Base-by-base conservation (phyloP, 257 asterid genomes). In the Ehretia macrophylla region DNA sequence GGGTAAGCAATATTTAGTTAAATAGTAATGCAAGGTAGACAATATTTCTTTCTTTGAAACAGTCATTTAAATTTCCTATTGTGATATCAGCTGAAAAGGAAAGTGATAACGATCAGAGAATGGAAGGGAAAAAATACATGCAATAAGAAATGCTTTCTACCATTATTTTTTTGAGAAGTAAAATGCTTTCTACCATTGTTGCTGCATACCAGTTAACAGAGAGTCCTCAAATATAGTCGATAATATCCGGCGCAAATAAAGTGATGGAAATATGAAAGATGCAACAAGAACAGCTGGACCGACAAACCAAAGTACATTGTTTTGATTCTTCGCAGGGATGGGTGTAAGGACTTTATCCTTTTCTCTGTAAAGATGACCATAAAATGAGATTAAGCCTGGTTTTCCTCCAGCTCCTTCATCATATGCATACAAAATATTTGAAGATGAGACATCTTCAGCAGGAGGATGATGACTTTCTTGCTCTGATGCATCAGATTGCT, bases 191-290 rank as follows among this genome's bases (percentile, higher is more conserved):
- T 18, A 55, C 61, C 54, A 55, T 18, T 61, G 64, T 42, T 37
- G 62, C 52, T 53, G 49, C 77, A 14, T 64, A 88, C 99, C 97
- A 17, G 99, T 86, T 74, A 93, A 63, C 63, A 93, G 73, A 72
- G 99, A 93, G 79, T 93, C 99, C 82, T 93, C 97, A 58, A 88
- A 89, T 78, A 93, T 70, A 13, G 83, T 78, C 10, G 97, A 79
- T 37, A 93, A 73, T 56, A 92, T 74, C 72, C 78, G 83, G 71
- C 99, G 96, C 79, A 92, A 68, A 73, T 88, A 92, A 68, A 92
- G 94, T 11, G 99, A 92, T 17, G 99, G 97, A 64, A 92, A 84
- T 69, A 92, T 76, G 62, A 92, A 92, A 38, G 96, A 92, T 62
- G 95, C 87, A 35, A 92, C 91, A 53, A 92, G 96, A 65, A 88